Evolutionary conservation across 108 stramenopile species (phyloP).

Genomic region (Cyclostephanos tholiformis): DNA sequence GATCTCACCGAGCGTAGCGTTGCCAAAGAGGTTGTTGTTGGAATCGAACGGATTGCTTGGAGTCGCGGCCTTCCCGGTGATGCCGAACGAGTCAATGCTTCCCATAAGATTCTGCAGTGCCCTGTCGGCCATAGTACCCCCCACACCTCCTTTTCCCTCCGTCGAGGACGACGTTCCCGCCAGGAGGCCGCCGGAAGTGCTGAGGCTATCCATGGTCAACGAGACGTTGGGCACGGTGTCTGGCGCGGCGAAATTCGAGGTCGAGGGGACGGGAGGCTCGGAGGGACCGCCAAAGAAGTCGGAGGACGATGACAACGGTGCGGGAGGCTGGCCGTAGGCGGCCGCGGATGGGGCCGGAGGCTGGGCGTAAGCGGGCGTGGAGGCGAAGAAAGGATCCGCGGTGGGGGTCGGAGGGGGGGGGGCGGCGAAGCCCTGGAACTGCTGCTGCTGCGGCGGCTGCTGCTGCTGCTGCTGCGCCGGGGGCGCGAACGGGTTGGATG

Average conservation of each 20-base stretch:
- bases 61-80: constrained; percentile 23
- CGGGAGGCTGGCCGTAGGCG: constrained; percentile 25
- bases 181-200: constrained; percentile 48
- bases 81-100: constrained; percentile 41
- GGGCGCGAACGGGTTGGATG: constrained; percentile 32
- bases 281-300: constrained; percentile 9
- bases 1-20: constrained; percentile 48
- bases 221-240: constrained; percentile 10
- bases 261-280: constrained; percentile 3
- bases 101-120: constrained; percentile 46
- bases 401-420: too few relatives aligned
- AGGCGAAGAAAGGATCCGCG: constrained; percentile 22
- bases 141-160: constrained; percentile 21
- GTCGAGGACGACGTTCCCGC: neutral
- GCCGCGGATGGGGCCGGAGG: neutral
- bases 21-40: constrained; percentile 67
- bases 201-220: constrained; percentile 48
- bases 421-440: constrained; percentile 11
- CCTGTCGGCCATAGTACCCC: constrained; percentile 43
- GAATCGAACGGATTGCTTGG: constrained; percentile 40
- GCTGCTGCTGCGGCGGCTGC: constrained; percentile 19
- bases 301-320: constrained; percentile 10
- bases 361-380: constrained; percentile 30
- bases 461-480: constrained; percentile 15
- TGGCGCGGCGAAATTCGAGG: constrained; percentile 20